phyloP scores from a whole-genome alignment of 768 basidiomycete species.

The Termitomyces sp. region DNA sequence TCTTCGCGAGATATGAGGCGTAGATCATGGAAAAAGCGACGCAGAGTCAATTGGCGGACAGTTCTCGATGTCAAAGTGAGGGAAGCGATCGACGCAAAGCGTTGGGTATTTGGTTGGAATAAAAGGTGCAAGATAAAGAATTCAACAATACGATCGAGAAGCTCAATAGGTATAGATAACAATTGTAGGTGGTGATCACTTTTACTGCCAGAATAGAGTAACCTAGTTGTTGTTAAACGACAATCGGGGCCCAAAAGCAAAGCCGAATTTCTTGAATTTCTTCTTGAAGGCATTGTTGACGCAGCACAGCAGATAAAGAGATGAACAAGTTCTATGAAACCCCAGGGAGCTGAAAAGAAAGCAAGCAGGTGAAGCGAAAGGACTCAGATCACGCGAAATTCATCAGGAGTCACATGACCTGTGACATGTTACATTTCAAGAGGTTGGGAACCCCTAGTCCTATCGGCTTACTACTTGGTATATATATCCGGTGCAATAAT shows the following conservation, averaged over 20 bases:
- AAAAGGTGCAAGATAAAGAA: slow-evolving; percentile 14
- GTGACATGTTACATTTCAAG: no score
- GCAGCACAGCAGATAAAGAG: background rate
- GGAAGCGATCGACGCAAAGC: slow-evolving; percentile 30
- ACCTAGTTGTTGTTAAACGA: background rate
- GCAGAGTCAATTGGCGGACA: slow-evolving; percentile 38
- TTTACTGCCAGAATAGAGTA: background rate
- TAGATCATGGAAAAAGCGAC: slow-evolving; percentile 29
- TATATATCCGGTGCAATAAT: no score
- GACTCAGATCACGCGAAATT: background rate
- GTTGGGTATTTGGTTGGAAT: slow-evolving; percentile 2
- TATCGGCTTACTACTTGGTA: no score
- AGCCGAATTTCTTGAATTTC: background rate
- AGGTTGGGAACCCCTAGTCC: no score
- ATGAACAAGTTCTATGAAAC: background rate
- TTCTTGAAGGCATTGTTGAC: slow-evolving; percentile 4
- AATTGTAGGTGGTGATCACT: background rate
- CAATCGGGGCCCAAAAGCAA: background rate
- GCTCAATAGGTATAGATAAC: slow-evolving; percentile 27
- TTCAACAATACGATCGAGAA: slow-evolving; percentile 30
- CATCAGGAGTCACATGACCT: background rate
- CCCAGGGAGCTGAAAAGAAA: background rate
- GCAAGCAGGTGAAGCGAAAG: no score
- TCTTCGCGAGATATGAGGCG: slow-evolving; percentile 17
- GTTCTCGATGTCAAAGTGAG: slow-evolving; percentile 35